These are phyloP conservation scores for Talaromyces amestolkiae DNA, from an alignment of 2,329 filamentous ascomycete species.

Conservation along the genomic window DNA sequence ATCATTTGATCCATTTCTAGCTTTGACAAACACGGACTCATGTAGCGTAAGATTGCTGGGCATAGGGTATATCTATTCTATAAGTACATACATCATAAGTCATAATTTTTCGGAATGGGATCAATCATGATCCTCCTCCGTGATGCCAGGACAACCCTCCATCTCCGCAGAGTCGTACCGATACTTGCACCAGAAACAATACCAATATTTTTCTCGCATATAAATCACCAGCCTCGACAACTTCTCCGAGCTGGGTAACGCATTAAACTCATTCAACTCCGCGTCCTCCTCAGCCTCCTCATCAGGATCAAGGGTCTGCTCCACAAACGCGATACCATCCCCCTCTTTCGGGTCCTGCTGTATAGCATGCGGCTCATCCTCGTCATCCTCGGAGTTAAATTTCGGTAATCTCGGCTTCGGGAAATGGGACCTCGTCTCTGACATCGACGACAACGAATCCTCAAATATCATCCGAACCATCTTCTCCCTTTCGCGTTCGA, in stretches of 20 bases:
- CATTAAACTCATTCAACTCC: constrained; percentile 77
- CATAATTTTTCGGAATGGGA: neutral
- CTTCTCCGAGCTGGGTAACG: constrained; percentile 63
- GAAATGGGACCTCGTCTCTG: constrained; percentile 33
- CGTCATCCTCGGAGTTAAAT: constrained; percentile 30
- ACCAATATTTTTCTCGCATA: constrained; percentile 68
- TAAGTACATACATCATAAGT: neutral
- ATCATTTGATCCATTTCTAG: neutral
- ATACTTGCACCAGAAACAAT: constrained; percentile 97
- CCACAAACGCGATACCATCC: constrained; percentile 41
- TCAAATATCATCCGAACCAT: constrained; percentile 35
- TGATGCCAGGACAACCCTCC: constrained; percentile 84
- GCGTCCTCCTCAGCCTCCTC: constrained; percentile 73
- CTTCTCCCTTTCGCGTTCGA: constrained; percentile 53
- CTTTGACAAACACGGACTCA: neutral
- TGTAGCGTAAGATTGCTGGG: neutral
- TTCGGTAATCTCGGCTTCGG: constrained; percentile 54
- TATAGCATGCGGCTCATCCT: constrained; percentile 54
- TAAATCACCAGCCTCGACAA: constrained; percentile 65
- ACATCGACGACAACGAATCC: constrained; percentile 25
- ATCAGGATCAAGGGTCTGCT: constrained; percentile 61
- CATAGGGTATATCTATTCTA: neutral
- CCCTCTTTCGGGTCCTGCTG: constrained; percentile 55
- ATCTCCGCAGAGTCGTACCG: constrained; percentile 68
- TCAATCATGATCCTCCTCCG: constrained; percentile 76